These are phyloP conservation scores for Pseudocercospora cruenta DNA, from an alignment of 2,329 filamentous ascomycete species.

Conservation along the genomic window DNA sequence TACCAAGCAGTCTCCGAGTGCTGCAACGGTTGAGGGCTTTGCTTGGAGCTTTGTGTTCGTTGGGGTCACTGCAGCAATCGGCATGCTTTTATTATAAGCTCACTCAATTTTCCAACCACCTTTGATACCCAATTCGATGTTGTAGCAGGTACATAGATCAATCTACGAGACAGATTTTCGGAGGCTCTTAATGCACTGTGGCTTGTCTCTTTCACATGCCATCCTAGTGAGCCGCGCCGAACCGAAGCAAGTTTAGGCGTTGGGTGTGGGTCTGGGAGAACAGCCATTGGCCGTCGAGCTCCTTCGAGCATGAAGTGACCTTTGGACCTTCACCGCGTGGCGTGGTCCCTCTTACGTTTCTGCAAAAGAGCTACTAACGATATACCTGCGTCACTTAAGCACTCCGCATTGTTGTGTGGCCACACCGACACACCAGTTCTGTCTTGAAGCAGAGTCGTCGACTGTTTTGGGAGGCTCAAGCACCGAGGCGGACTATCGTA, in stretches of 20 bases:
- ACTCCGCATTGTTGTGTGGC: background rate
- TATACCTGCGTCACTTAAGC: constrained; percentile 5
- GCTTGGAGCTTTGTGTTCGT: constrained; percentile 39
- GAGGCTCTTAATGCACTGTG: background rate
- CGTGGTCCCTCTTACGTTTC: background rate
- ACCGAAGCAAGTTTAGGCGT: background rate
- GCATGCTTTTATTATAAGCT: constrained; percentile 45
- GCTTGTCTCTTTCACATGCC: constrained; percentile 12
- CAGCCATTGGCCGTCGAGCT: background rate
- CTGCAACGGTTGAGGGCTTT: constrained; percentile 33
- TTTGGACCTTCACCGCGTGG: constrained; percentile 1
- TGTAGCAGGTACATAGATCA: constrained; percentile 4
- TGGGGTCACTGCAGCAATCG: constrained; percentile 40
- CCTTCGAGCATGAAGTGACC: background rate
- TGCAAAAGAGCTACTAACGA: constrained; percentile 3
- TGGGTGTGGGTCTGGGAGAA: background rate
- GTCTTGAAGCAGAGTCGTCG: background rate
- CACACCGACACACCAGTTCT: background rate
- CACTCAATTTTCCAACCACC: background rate
- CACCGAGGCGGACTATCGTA: background rate
- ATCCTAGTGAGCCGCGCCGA: constrained; percentile 6
- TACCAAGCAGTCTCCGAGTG: constrained; percentile 45
- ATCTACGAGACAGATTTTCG: background rate
- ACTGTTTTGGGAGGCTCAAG: background rate
- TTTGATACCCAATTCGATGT: constrained; percentile 8